Base-by-base conservation (phyloP, 1,284 basidiomycete species). In the Boletus hoseneyae region DNA sequence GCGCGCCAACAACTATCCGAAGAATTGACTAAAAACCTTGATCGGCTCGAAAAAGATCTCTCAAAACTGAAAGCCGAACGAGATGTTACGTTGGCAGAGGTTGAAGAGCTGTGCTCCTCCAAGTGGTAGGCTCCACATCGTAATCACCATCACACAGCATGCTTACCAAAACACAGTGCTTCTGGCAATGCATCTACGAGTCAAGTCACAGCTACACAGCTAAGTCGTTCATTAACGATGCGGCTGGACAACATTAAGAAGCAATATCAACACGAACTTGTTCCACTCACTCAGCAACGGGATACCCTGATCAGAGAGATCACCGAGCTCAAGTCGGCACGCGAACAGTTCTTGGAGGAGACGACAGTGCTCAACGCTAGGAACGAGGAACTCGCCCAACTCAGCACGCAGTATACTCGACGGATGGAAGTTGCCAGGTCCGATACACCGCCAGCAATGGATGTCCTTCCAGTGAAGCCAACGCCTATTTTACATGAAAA, bases 241-340 rank as follows among this genome's bases (percentile, higher is more conserved):
- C 89, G 94, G n/a, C 78, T 98, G 43, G 94, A 98, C 55, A 86
- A 75, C 42, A 82, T 98, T 73, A 94, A 93, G 71, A 78, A 77
- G 46, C 87, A 93, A 64, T 97, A 98, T 65, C 82, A 87, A 44
- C 80, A 81, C 58, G 94, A 97, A 57, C 84, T 99, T 30, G 74
- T 90, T 34, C 89, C 90, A 0, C 80, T 98, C 47, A 89, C 81
- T 4, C 80, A 85, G 45, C 84, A 97, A 69, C 85, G 87, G 21
- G 93, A 97, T 60, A 76, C 76, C 0, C 72, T 98, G 25, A 67
- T 78, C 23, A 79, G 92, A 45, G 96, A 98, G 70, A 86, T 98
- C 50, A 75, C 79, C 9, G 94, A 97, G 60, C 83, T 99, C 45
- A 87, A 85, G 62, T 87, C 91, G 27, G 85, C 90, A 4, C 82